Percentiles rank a stretch among this genome's conserved stretches.
Evolutionary conservation across 805 yeast genomes (phyloP).

Genomic region (Candida dajiaensis): DNA sequence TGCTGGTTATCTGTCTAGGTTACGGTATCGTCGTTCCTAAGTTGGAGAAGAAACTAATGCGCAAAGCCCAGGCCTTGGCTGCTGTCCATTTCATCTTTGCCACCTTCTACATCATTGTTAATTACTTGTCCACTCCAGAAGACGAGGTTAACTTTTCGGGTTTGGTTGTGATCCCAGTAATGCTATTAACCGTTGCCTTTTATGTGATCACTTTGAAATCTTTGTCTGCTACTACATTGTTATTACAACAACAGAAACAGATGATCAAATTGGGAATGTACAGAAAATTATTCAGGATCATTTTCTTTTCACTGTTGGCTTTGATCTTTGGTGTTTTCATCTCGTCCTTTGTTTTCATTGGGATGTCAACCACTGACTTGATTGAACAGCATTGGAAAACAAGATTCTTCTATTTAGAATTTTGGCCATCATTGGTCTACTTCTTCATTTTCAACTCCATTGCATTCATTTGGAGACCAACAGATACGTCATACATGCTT

Average conservation of each 20-base stretch:
- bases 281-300: conserved; percentile 66
- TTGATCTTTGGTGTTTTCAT: conserved; percentile 66
- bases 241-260: conserved; percentile 81
- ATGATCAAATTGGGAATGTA: conserved; percentile 86
- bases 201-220: conserved; percentile 72
- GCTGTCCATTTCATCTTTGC: conserved; percentile 50
- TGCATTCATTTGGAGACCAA: conserved; percentile 96
- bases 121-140: conserved; percentile 46
- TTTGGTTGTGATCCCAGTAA: conserved; percentile 63
- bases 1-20: conserved; percentile 83
- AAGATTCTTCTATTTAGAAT: conserved; percentile 80
- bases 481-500: conserved; percentile 88
- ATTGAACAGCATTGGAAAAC: conserved; percentile 90
- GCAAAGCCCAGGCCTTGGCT: conserved; percentile 57
- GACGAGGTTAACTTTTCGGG: conserved; percentile 45
- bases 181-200: conserved; percentile 61
- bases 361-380: conserved; percentile 68
- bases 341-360: conserved; percentile 63
- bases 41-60: conserved; percentile 69
- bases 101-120: conserved; percentile 46
- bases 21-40: conserved; percentile 92
- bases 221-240: conserved; percentile 66
- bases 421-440: conserved; percentile 92
- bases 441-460: conserved; percentile 76
- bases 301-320: conserved; percentile 65